Evolutionary conservation across 768 basidiomycete species (phyloP), one percentile per base, ranked within the genome.

Genomic region (Phanerochaete sordida): DNA sequence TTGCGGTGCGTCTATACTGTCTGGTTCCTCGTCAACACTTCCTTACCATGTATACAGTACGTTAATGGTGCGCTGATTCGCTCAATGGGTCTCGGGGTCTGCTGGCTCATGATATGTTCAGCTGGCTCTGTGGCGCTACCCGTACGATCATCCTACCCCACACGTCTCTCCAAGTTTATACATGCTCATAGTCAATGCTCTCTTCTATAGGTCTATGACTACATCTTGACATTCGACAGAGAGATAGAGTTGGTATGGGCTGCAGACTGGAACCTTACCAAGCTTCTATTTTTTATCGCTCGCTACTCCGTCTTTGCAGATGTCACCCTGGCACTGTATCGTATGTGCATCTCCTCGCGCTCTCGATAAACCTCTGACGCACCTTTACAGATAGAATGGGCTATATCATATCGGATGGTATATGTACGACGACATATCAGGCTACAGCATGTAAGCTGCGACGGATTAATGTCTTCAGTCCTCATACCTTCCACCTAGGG

Each of bases 161-260:
- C n/a, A n/a, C n/a, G n/a, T n/a, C n/a, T n/a, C n/a, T n/a, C n/a
- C n/a, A n/a, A n/a, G n/a, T n/a, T n/a, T n/a, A n/a, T n/a, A n/a
- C n/a, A n/a, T n/a, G n/a, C n/a, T n/a, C n/a, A n/a, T n/a, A n/a
- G n/a, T n/a, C n/a, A n/a, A n/a, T n/a, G n/a, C n/a, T n/a, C n/a
- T n/a, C n/a, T n/a, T n/a, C n/a, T n/a, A n/a, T 35, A 57, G 56
- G 31, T 23, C n/a, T 57, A 57, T 33, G 56, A 57, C 23, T 57
- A 47, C 33, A 11, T 33, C 7, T 26, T 57, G 5, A 57, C 35
- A 6, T 44, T 57, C n/a, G 45, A 24, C 4, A n/a, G 21, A 2
- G 56, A 57, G 27, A 30, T 45, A 6, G 16, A n/a, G 11, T 33
- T 30, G 12, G 31, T 57, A 43, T 57, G 56, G 56, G n/a, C 7